phyloP scores from a whole-genome alignment of 1,284 basidiomycete genomes.

The Irpex sp. region DNA sequence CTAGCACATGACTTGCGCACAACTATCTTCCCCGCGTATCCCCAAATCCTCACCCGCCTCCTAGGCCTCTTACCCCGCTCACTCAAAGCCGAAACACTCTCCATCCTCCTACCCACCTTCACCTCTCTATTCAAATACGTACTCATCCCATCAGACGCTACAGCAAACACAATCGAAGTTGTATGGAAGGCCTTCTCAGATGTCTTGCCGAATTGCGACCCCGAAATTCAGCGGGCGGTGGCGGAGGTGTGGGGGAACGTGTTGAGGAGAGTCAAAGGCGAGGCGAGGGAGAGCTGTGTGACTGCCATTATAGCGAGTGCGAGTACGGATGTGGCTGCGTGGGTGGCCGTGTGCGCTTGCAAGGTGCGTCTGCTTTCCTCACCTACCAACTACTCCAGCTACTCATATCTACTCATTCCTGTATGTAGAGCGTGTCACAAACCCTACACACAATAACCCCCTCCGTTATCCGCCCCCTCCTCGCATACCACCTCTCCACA shows the following conservation, averaged over 20 bases:
- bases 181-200: slow-evolving; percentile 47
- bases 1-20: slow-evolving; percentile 72
- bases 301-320: slow-evolving; percentile 37
- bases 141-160: slow-evolving; percentile 51
- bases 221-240: slow-evolving; percentile 66
- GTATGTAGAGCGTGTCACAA: slow-evolving; percentile 63
- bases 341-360: slow-evolving; percentile 66
- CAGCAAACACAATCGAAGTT: slow-evolving; percentile 37
- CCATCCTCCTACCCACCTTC: slow-evolving; percentile 60
- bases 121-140: slow-evolving; percentile 68
- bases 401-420: slow-evolving; percentile 14
- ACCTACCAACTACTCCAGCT: not conserved
- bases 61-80: slow-evolving; percentile 56
- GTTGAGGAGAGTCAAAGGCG: slow-evolving; percentile 58
- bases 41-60: slow-evolving; percentile 47
- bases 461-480: slow-evolving; percentile 55
- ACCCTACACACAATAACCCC: slow-evolving; percentile 76
- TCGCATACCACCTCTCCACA: slow-evolving; percentile 47
- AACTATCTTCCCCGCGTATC: slow-evolving; percentile 60
- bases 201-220: slow-evolving; percentile 52
- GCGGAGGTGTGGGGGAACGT: slow-evolving; percentile 79
- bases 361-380: slow-evolving; percentile 44
- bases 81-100: slow-evolving; percentile 57
- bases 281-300: slow-evolving; percentile 49
- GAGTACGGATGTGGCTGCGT: slow-evolving; percentile 55